These are phyloP conservation scores for Trifolium fragiferum DNA, from an alignment of 306 rosid species.

Conservation along the genomic window DNA sequence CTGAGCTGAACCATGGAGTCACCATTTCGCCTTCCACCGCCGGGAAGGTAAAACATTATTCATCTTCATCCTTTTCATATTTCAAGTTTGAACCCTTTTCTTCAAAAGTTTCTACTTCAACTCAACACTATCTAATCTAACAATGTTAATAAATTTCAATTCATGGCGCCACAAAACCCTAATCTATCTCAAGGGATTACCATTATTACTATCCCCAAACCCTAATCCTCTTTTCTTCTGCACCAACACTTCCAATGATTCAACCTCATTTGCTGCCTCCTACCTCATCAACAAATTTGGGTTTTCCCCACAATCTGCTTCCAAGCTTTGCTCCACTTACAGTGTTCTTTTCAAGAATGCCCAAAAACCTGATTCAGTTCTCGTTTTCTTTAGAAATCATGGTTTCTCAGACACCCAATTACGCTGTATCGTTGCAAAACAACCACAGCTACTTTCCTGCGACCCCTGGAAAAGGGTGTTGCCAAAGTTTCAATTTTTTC, in stretches of 20 bases:
- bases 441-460: neutral
- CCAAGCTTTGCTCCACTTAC: constrained; percentile 21
- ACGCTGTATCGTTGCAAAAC: neutral
- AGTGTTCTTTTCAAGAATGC: neutral
- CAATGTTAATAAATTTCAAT: too few species aligned
- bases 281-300: constrained; percentile 45
- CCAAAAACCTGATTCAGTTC: neutral
- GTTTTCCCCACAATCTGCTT: constrained; percentile 43
- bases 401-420: constrained; percentile 1
- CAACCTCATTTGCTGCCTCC: constrained; percentile 37
- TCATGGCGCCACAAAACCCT: neutral
- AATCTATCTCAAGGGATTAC: neutral
- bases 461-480: neutral
- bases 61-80: too few species aligned
- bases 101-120: too few species aligned
- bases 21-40: too few species aligned
- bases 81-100: too few species aligned
- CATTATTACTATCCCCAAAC: neutral
- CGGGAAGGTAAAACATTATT: too few species aligned
- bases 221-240: neutral
- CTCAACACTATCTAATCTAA: too few species aligned
- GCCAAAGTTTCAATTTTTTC: constrained; percentile 27
- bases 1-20: too few species aligned
- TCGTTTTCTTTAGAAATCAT: neutral
- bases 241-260: constrained; percentile 27